Percentiles rank a stretch among this genome's conserved stretches.
Evolutionary conservation across 495 filamentous ascomycete genomes (phyloP).

Genomic region (Pyrenula aspistea): DNA sequence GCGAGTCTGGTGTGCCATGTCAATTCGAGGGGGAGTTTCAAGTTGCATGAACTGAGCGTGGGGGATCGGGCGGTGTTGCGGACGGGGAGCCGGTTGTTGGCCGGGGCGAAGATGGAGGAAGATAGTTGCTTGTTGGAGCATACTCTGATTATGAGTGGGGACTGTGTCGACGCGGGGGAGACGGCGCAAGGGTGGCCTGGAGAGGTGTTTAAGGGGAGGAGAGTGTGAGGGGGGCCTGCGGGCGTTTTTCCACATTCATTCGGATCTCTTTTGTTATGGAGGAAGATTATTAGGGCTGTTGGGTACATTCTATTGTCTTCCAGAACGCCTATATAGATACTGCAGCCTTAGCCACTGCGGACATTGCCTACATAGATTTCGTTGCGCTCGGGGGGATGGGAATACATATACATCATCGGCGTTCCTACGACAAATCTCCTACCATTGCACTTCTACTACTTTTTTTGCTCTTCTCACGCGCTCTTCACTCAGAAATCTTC

Average conservation of each 20-base stretch:
- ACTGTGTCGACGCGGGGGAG: constrained; percentile 25
- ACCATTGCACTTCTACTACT: no score
- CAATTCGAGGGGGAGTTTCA: constrained; percentile 33
- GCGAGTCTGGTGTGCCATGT: constrained; percentile 32
- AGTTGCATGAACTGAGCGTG: constrained; percentile 26
- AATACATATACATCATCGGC: no score
- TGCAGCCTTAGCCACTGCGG: no score
- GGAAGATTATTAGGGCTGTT: not conserved
- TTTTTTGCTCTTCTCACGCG: no score
- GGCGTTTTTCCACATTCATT: not conserved
- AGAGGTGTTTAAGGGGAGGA: constrained; percentile 17
- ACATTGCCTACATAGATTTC: no score
- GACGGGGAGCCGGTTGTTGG: constrained; percentile 26
- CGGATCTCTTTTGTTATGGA: not conserved
- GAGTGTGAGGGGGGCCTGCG: not conserved
- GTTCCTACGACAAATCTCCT: no score
- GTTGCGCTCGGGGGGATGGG: no score
- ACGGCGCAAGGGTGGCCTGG: constrained; percentile 38
- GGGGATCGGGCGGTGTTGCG: constrained; percentile 30
- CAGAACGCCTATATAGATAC: no score
- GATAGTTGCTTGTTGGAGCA: constrained; percentile 34
- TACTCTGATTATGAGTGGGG: constrained; percentile 32
- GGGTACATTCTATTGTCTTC: not conserved
- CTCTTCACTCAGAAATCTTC: no score
- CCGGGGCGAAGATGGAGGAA: constrained; percentile 27